A percentile compares a stretch with the other conserved stretches of the same genome.
phyloP scores from a whole-genome alignment of 306 rosid genomes.

The Potentilla sterilis region DNA sequence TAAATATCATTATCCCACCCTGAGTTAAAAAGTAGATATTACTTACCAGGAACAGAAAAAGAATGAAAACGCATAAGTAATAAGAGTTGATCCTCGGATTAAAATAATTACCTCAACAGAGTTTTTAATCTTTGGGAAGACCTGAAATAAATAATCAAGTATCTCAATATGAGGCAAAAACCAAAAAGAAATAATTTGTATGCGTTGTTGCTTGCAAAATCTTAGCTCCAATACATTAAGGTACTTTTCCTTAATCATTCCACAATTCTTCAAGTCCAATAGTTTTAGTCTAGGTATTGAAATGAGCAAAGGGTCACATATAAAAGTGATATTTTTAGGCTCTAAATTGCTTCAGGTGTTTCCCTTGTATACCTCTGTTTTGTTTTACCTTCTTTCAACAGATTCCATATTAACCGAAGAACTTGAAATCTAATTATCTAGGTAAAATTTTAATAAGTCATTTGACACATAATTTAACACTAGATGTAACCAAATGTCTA shows the following conservation, averaged over 20 bases:
- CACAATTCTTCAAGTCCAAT: not conserved
- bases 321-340: not conserved
- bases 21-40: constrained; percentile 36
- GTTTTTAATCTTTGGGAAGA: constrained; percentile 81
- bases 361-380: not conserved
- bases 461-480: not conserved
- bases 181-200: not conserved
- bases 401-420: not conserved
- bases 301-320: not conserved
- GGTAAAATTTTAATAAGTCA: not conserved
- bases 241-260: not conserved
- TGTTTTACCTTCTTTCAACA: not conserved
- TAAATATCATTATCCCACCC: constrained; percentile 88
- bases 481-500: constrained; percentile 3
- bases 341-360: not conserved
- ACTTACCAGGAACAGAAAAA: not conserved
- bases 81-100: constrained; percentile 1
- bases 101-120: constrained; percentile 57
- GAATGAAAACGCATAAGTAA: not conserved
- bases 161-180: not conserved
- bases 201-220: not conserved
- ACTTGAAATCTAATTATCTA: not conserved
- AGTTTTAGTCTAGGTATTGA: not conserved
- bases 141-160: constrained; percentile 44
- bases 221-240: not conserved